Conservation (phyloP, 768 basidiomycete species). For the Paxillus rubicundulus region DNA sequence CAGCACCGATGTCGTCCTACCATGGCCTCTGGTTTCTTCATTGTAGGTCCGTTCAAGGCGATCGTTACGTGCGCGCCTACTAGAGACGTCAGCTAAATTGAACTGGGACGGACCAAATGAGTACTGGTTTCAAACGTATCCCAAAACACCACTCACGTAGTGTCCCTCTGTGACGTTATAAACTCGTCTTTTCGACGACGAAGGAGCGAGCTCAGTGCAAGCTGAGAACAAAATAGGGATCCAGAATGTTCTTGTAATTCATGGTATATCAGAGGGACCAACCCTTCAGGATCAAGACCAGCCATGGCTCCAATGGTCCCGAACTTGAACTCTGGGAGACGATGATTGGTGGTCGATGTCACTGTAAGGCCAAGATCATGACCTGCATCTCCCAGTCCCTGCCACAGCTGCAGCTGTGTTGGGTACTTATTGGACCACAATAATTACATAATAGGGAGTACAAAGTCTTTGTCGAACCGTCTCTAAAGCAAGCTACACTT, state of each 20-base stretch:
- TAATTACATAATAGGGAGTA: no score
- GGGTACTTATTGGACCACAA: no score
- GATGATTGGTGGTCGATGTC: conserved; percentile 1
- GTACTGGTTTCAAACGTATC: neutral
- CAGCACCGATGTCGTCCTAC: conserved; percentile 81
- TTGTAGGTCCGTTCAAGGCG: conserved; percentile 60
- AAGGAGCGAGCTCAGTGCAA: conserved; percentile 77
- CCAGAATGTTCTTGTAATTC: conserved; percentile 67
- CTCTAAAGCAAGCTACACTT: no score
- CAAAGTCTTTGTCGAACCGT: no score
- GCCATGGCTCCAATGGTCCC: conserved; percentile 46
- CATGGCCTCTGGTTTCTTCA: conserved; percentile 39
- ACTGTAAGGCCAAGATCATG: no score
- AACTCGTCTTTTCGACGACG: conserved; percentile 56
- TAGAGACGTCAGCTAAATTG: conserved; percentile 73
- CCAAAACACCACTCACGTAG: conserved; percentile 40
- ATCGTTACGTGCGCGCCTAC: conserved; percentile 64
- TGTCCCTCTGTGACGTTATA: conserved; percentile 38
- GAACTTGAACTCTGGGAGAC: conserved; percentile 6
- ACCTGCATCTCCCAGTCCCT: no score
- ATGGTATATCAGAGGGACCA: conserved; percentile 66
- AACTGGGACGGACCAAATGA: conserved; percentile 47
- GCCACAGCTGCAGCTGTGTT: no score
- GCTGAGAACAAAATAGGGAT: conserved; percentile 85
- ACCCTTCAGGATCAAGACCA: conserved; percentile 54